Base-by-base conservation (phyloP, 352 stramenopile species). In the Pythium insidiosum region DNA sequence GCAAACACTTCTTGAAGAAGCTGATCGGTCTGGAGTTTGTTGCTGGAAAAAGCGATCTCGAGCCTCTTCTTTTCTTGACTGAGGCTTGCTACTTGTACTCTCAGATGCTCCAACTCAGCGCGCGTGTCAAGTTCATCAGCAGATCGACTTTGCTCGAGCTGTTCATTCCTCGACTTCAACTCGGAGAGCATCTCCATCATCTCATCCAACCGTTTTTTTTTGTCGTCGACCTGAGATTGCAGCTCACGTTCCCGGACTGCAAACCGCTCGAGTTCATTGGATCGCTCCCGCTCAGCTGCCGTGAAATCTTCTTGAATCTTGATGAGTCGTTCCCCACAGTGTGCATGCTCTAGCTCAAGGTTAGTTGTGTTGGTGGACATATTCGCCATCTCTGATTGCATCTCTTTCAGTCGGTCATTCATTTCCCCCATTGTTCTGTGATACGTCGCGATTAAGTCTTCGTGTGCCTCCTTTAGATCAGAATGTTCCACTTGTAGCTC, bases 151-250 rank as follows among this genome's bases (percentile, higher is more conserved):
- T 82, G 66, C 42, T 84, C 65, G 11, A 82, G 41, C 42, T 66
- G 65, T 28, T 81, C 69, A 4, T 60, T 55, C 43, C 75, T 64
- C 24, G 64, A 52, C 12, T 68, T 64, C 4, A 82, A 33, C 33
- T 88, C 68, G 23, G 66, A 80, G 12, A 84, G 50, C 58, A 84
- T 65, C 2, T 65, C 63, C 43, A 88, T 61, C 73, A 86, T 86
- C 35, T 86, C 73, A 19, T 73, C 60, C 13, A 82, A 64, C 3
- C 65, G 61, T 16, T 47, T 46, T 0, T 56, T 71, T 36, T 83
- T 86, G 5, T 83, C 73, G 24, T 76, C 64, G 7, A 83, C 42
- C 2, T 53, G 49, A 19, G 56, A 45, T 19, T 75, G 63, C 1
- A 35, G 70, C 1, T 66, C 50, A 22, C 61, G 53, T 13, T 68